Base-by-base conservation (phyloP, 164 flowering plant species). In the Nymphaea thermarum region DNA sequence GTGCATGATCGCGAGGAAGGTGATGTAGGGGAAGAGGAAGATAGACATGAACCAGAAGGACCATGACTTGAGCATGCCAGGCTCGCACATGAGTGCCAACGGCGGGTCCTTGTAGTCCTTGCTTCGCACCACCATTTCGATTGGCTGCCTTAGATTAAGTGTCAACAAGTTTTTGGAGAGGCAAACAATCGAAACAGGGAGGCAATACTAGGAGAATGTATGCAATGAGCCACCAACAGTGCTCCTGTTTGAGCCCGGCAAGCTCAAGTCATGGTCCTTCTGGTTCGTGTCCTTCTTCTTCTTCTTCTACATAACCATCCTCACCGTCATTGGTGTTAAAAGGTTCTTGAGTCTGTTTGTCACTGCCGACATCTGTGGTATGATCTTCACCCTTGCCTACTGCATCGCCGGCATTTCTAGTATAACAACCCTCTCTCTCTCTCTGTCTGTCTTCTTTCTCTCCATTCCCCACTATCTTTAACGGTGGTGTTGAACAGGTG, bases 371-470 rank as follows among this genome's bases (percentile, higher is more conserved):
- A 82, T 89, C 69, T 93, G 93, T 36, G 94, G 94, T 64, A 90
- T 87, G 89, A 88, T 88, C 80, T 90, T 90, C 66, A 87, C 85
- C 12, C 92, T 91, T 36, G 93, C 88, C 53, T 89, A 88, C 79
- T 89, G 95, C 74, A 91, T 93, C 36, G 92, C 93, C 53, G 53
- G 53, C 53, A 45, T 45, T 5, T 45, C 53, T 45, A 10, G 53
- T 45, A 5, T 45, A 10, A 5, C 7, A 5, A 45, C 53, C 53
- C 11, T 10, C 53, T 45, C 11, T 10, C 5, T 45, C 11, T 45
- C 11, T 45, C 53, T n/a, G n/a, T 45, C 11, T 25, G 36, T 25
- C 36, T 25, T 25, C 36, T 25, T 1, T 25, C 36, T 25, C 36
- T 25, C 36, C 11, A 5, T 2, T 10, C 11, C 2, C 11, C 53